A percentile compares a stretch with the other conserved stretches of the same genome.
Conservation (phyloP, 2,329 filamentous ascomycete genomes). For the Aspergillus sp. region DNA sequence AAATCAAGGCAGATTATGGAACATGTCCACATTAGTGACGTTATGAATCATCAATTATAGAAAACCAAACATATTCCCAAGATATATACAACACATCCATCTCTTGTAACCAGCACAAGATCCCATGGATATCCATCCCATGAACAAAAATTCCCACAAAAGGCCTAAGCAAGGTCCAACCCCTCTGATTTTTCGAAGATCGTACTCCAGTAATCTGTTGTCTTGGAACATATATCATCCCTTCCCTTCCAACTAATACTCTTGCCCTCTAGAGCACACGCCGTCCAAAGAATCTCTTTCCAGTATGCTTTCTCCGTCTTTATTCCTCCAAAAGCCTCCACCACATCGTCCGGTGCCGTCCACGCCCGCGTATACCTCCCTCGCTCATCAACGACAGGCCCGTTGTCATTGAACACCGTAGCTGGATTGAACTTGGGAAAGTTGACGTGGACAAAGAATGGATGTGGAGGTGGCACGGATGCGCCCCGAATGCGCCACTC, state of each 20-base stretch:
- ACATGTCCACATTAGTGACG: too few species aligned
- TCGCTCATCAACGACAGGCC: constrained; percentile 25
- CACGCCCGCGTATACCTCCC: constrained; percentile 24
- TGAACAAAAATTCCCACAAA: not conserved
- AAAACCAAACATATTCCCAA: not conserved
- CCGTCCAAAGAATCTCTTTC: constrained; percentile 28
- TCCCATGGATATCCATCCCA: not conserved
- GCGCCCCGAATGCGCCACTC: constrained; percentile 33
- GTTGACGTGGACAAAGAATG: constrained; percentile 39
- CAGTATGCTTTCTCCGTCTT: constrained; percentile 35
- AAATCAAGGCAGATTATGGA: too few species aligned
- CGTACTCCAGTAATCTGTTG: constrained; percentile 19
- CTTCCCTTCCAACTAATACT: constrained; percentile 29
- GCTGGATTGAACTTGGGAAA: constrained; percentile 34
- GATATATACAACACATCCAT: not conserved
- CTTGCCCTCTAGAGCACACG: constrained; percentile 29
- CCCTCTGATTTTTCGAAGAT: not conserved
- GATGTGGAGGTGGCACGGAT: constrained; percentile 30
- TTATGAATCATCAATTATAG: too few species aligned
- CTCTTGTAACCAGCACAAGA: not conserved
- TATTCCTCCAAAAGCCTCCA: constrained; percentile 30
- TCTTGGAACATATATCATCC: constrained; percentile 17
- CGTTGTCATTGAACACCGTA: constrained; percentile 28
- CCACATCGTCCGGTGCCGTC: constrained; percentile 25
- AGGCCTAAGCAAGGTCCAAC: not conserved